phyloP scores from a whole-genome alignment of 164 flowering plant genomes.

The Umbilicus rupestris region DNA sequence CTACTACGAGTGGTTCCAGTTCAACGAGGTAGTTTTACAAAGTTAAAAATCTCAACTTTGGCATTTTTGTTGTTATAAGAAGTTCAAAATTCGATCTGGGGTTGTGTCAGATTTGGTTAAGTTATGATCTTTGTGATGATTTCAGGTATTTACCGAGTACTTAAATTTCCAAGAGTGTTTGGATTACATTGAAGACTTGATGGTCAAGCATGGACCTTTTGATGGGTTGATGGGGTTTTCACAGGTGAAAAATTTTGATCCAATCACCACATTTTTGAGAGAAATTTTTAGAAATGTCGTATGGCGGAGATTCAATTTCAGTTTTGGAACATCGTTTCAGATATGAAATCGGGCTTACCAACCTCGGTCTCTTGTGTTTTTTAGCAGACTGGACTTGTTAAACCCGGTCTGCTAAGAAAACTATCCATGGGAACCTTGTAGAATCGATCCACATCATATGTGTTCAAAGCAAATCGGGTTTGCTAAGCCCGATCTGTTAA shows the following conservation, averaged over 20 bases:
- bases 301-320: too few relatives aligned
- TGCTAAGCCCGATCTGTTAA: too few relatives aligned
- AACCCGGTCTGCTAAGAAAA: too few relatives aligned
- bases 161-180: constrained; percentile 34
- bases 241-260: constrained; percentile 18
- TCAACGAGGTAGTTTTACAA: constrained; percentile 23
- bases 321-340: too few relatives aligned
- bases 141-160: constrained; percentile 29
- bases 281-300: not conserved
- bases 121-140: not conserved
- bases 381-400: too few relatives aligned
- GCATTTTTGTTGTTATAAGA: not conserved
- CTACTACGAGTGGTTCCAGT: constrained; percentile 43
- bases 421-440: too few relatives aligned
- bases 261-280: too few relatives aligned
- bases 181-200: constrained; percentile 28
- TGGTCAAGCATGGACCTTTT: constrained; percentile 34
- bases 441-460: too few relatives aligned
- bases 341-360: too few relatives aligned
- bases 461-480: too few relatives aligned
- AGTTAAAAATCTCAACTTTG: not conserved
- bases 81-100: not conserved
- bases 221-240: constrained; percentile 40
- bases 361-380: too few relatives aligned
- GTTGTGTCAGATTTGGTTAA: not conserved